Evolutionary conservation across 2,329 filamentous ascomycete genomes (phyloP), one percentile per base, ranked within the genome.

Genomic region (Fusarium continuum): DNA sequence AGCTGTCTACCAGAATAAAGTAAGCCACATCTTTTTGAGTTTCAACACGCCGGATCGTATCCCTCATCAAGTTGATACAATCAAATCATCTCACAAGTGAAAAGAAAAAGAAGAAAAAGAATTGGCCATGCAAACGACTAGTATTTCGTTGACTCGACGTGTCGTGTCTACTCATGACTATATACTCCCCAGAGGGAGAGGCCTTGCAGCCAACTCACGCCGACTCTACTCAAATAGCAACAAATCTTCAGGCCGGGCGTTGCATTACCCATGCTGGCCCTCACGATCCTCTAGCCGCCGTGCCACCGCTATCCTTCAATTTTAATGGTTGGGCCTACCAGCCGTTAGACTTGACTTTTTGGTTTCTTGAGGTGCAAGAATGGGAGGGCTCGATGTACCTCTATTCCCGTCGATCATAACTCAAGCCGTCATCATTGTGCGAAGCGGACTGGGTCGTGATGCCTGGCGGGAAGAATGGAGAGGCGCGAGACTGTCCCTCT

Each of bases 361-460:
- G 56, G 41, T 60, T 47, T 58, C 39, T 40, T 51, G 54, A 59
- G 44, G 51, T 53, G 48, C 38, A 55, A 56, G 39, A 41, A 57
- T 32, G 44, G 44, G 40, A 53, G 39, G 47, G 25, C 13, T 28
- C 47, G 25, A 38, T 73, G 55, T 69, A 75, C 74, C 72, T 73
- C 61, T 64, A 66, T 65, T 69, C 69, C 62, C 67, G 56, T 63
- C 66, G 58, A 67, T 76, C 65, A 65, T 73, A 74, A 75, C 81
- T 84, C 80, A 86, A 77, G 82, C 81, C 83, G 81, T 87, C 86
- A 84, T 88, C 79, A 87, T 83, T 79, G 83, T 84, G 80, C 86
- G 87, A 81, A 89, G 86, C 80, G 87, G 87, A 80, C 87, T 89
- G 70, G 86, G 86, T 75, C 82, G 84, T 74, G 81, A 81, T 76